Base-by-base conservation (phyloP, 2,329 filamentous ascomycete species). In the Nigrograna mackinnonii region DNA sequence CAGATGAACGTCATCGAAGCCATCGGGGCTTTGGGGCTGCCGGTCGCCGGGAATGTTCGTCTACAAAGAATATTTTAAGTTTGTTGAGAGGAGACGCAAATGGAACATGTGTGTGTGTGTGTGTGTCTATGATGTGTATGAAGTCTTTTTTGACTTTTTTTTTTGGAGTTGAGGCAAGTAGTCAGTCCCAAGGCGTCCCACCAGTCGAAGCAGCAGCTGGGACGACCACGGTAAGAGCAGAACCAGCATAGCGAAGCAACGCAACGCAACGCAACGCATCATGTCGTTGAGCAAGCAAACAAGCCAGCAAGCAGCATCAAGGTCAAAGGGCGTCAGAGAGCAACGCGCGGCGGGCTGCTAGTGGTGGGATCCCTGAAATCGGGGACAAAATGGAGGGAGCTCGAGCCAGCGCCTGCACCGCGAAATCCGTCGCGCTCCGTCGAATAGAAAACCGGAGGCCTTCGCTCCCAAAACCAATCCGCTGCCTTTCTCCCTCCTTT, bases 381-480 rank as follows among this genome's bases (percentile, higher is more conserved):
- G n/a, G n/a, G 24, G n/a, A n/a, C n/a, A n/a, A n/a, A n/a, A 28
- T 9, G 24, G 24, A 28, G 24, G 24, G 24, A 28, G 24, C 3
- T 22, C 17, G 22, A 13, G 20, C 19, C 31, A 7, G 31, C 24
- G 24, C 9, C 24, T 28, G 9, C 9, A 9, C 9, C 24, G 24
- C 24, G 24, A n/a, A 28, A 9, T n/a, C n/a, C 9, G 9, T n/a
- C 6, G 7, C 16, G 22, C 18, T 19, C 19, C 22, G 37, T 30
- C 42, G 36, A 44, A 39, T 44, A 40, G 37, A 40, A 44, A 53
- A 51, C 50, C 42, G 37, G 49, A 49, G 40, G 42, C 52, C 47
- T 51, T 55, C 55, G 42, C 54, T 54, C 50, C 43, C 47, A 44
- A 39, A 39, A 37, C 58, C 60, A 60, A 62, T 60, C 56, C 50